Conservation (phyloP, 805 yeast genomes). For the Metschnikowia drakensbergensis region DNA sequence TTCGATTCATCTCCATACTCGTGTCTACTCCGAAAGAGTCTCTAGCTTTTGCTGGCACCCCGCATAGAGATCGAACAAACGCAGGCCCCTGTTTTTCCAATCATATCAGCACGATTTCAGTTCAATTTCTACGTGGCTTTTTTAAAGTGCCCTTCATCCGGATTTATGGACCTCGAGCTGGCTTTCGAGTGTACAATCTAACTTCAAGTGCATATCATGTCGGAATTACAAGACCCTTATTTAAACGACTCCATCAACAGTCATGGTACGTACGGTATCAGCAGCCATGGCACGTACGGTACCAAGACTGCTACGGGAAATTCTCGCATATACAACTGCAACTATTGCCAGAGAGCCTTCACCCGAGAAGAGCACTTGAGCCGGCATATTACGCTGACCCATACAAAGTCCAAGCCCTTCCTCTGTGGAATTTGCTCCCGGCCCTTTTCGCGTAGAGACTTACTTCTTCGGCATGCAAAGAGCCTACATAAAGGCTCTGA, state of each 20-base stretch:
- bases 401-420: conserved; percentile 43
- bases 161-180: not conserved
- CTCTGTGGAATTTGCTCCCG: conserved; percentile 43
- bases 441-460: conserved; percentile 42
- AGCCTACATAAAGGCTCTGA: conserved; percentile 44
- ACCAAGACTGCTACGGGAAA: conserved; percentile 44
- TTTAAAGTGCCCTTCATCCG: not conserved
- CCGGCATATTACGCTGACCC: conserved; percentile 41
- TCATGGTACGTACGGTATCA: not conserved
- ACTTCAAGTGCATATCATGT: not conserved
- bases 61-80: not conserved
- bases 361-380: conserved; percentile 46
- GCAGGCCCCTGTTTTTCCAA: not conserved
- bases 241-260: conserved; percentile 12
- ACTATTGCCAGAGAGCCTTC: conserved; percentile 41
- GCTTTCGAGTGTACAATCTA: not conserved
- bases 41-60: not conserved
- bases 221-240: conserved; percentile 5
- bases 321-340: conserved; percentile 39
- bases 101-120: not conserved
- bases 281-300: conserved; percentile 26
- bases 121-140: not conserved
- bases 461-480: conserved; percentile 42
- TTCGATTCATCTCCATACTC: not conserved
- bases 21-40: not conserved